Evolutionary conservation across 2,329 filamentous ascomycete species (phyloP).

Genomic region (Colletotrichum gloeosporioides): DNA sequence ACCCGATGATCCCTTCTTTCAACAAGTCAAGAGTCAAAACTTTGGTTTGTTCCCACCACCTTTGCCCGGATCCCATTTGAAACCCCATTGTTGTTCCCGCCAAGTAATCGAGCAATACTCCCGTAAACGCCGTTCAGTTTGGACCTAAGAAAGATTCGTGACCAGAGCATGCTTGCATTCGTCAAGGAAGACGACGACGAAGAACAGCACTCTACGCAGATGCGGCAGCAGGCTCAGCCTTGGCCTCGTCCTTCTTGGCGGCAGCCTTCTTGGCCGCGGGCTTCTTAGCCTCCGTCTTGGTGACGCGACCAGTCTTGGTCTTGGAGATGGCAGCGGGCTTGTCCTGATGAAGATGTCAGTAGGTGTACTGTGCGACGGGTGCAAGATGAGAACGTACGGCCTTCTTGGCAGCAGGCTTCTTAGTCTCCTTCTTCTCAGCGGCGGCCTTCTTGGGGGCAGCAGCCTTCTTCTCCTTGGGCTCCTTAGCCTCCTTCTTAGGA

Average conservation of each 20-base stretch:
- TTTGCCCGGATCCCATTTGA: conserved; percentile 3
- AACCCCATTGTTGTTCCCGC: conserved; percentile 1
- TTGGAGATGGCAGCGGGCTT: conserved; percentile 75
- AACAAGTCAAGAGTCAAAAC: background rate
- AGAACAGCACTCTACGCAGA: conserved; percentile 2
- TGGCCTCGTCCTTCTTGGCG: conserved; percentile 39
- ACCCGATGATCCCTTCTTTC: background rate
- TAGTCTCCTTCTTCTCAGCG: conserved; percentile 35
- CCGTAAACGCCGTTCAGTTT: conserved; percentile 19
- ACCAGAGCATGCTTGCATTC: conserved; percentile 1
- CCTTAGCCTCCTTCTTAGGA: conserved; percentile 48
- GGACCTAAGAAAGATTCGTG: conserved; percentile 16
- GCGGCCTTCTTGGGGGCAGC: conserved; percentile 47
- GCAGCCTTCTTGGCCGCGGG: conserved; percentile 49
- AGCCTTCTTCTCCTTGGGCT: conserved; percentile 53
- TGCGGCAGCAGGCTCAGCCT: conserved; percentile 16
- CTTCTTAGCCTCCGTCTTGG: conserved; percentile 67
- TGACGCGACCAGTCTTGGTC: conserved; percentile 87
- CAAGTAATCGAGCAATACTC: conserved; percentile 8
- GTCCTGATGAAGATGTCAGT: conserved; percentile 55
- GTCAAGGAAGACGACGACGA: background rate
- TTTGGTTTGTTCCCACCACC: conserved; percentile 9
- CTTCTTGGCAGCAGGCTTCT: conserved; percentile 35
- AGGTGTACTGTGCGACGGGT: conserved; percentile 34
- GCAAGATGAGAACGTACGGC: conserved; percentile 30